Evolutionary conservation across 768 basidiomycete genomes (phyloP), one percentile per base, ranked within the genome.

Genomic region (Lactarius deliciosus): DNA sequence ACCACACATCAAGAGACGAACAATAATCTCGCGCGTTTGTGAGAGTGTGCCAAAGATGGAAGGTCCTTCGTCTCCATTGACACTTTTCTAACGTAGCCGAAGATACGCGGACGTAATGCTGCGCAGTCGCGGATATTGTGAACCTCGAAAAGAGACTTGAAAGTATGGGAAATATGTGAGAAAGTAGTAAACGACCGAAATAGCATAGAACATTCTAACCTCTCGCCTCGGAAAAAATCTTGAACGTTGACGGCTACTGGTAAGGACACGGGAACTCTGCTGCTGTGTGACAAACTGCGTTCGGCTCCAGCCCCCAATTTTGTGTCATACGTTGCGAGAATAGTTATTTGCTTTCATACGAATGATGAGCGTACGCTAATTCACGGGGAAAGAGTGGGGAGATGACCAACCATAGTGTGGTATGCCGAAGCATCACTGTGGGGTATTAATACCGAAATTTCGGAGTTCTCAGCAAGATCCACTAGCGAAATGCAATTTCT

Each of bases 211-310:
- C 63, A 38, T 15, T 7, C 55, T 81, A 54, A 94, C 96, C 86
- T 88, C 64, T 85, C 81, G 32, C 90, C 89, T 25, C 96, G 86
- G 81, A 98, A 98, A 76, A 94, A 96, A 75, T 99, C 97, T 76
- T 98, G 92, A 0, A 98, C 96, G 65, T 96, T 97, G 65, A 98
- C 91, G 3, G 90, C 86, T 54, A 99, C 81, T 0, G 96, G 96
- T 4, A 98, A 80, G 0, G 89, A 82, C 8, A 89, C 86, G 16
- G 83, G 80, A 5, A 96, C 79, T 2, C 81, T 76, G 64, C 84
- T 82, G 15, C 83, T 81, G 36, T 85, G 79, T 45, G 78, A 80
- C 32, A 92, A 75, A 6, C 76, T 82, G 43, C 94, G 83, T 18
- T 76, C 75, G 5, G 88, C 69, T 3, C 76, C 76, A 1, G 87